Conservation (phyloP, 2,329 filamentous ascomycete species). For the Helotiales sp. region DNA sequence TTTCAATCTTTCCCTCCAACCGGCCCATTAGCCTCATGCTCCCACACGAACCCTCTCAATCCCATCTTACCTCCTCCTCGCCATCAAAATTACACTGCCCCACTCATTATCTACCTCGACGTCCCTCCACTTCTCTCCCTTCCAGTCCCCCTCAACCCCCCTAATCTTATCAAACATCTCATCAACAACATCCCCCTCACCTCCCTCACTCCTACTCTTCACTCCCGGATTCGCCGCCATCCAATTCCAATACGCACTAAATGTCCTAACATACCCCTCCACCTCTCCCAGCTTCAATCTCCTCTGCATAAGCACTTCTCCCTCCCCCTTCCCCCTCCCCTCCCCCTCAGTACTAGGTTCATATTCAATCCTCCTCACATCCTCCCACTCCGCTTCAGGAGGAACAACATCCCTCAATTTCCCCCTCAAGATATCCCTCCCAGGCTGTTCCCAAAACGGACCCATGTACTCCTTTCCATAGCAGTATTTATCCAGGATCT, state of each 20-base stretch:
- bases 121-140: conserved; percentile 56
- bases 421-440: conserved; percentile 58
- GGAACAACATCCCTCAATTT: conserved; percentile 57
- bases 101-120: conserved; percentile 62
- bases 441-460: conserved; percentile 65
- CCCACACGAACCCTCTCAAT: no score
- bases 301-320: conserved; percentile 57
- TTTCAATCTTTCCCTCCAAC: neutral
- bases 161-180: conserved; percentile 64
- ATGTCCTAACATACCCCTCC: conserved; percentile 66
- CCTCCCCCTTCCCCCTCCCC: conserved; percentile 46
- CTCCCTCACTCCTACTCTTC: conserved; percentile 57
- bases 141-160: conserved; percentile 55
- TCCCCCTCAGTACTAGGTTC: conserved; percentile 55
- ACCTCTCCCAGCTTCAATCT: conserved; percentile 60
- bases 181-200: conserved; percentile 66
- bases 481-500: conserved; percentile 59
- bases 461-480: conserved; percentile 62
- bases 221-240: conserved; percentile 57
- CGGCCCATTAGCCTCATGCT: neutral
- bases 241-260: conserved; percentile 65
- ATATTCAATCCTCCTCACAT: conserved; percentile 59
- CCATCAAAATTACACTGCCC: conserved; percentile 65
- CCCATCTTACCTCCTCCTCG: conserved; percentile 47
- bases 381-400: conserved; percentile 56